phyloP scores from a whole-genome alignment of 805 yeast genomes.

The Sporopachydermia lactativora region DNA sequence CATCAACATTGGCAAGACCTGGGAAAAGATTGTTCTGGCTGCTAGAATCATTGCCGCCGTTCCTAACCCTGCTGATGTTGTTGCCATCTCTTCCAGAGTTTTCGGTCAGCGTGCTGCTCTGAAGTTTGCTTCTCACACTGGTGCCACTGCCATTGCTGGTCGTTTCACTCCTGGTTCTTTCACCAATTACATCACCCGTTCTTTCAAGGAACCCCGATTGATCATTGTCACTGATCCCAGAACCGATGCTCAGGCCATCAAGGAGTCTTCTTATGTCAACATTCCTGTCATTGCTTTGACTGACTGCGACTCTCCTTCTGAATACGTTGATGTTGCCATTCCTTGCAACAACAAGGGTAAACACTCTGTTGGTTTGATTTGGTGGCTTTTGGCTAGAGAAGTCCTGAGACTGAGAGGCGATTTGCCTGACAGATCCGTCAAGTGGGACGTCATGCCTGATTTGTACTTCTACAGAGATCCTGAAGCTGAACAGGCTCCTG shows the following conservation, averaged over 20 bases:
- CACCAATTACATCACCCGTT: conserved; percentile 99
- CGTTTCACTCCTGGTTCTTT: conserved; percentile 99
- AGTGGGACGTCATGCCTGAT: conserved; percentile 99
- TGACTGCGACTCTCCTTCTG: conserved; percentile 98
- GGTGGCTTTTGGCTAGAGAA: conserved; percentile 99
- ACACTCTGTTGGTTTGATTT: conserved; percentile 98
- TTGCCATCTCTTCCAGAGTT: conserved; percentile 97
- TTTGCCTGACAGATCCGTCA: conserved; percentile 88
- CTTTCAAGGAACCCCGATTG: conserved; percentile 99
- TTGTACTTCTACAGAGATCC: conserved; percentile 99
- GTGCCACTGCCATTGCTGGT: conserved; percentile 99
- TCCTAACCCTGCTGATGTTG: conserved; percentile 97
- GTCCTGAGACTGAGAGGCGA: conserved; percentile 98
- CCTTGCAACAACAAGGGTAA: conserved; percentile 99
- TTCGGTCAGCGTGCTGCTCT: conserved; percentile 99
- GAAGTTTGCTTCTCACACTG: conserved; percentile 99
- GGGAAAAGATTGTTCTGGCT: conserved; percentile 99
- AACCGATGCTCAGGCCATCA: conserved; percentile 99
- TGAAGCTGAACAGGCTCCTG: conserved; percentile 37
- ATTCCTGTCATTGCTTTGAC: conserved; percentile 98
- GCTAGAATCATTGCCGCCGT: conserved; percentile 99
- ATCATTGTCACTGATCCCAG: conserved; percentile 99
- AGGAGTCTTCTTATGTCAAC: conserved; percentile 99
- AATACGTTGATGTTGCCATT: conserved; percentile 98
- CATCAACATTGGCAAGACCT: conserved; percentile 97